Evolutionary conservation across 805 yeast species (phyloP).

Genomic region (Cyberlindnera sargentensis): DNA sequence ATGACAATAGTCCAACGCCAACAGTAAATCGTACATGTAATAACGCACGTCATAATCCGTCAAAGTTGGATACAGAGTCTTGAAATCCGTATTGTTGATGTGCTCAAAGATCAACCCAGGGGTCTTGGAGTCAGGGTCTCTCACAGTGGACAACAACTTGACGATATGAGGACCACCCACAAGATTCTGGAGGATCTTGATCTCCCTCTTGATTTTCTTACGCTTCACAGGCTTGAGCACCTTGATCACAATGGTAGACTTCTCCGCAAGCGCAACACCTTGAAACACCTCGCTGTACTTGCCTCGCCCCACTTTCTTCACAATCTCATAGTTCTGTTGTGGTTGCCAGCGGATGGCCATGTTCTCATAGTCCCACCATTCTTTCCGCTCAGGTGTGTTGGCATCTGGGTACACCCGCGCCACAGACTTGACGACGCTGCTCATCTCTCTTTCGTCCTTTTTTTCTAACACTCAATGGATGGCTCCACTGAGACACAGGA

Average conservation of each 20-base stretch:
- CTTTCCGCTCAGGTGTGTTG: slow-evolving; percentile 56
- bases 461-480: slow-evolving; percentile 81
- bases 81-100: slow-evolving; percentile 76
- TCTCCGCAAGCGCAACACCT: slow-evolving; percentile 83
- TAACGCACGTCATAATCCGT: slow-evolving; percentile 69
- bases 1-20: slow-evolving; percentile 84
- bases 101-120: slow-evolving; percentile 86
- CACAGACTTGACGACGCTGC: slow-evolving; percentile 33
- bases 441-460: slow-evolving; percentile 78
- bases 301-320: slow-evolving; percentile 83
- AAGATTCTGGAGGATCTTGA: slow-evolving; percentile 77
- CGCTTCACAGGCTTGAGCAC: slow-evolving; percentile 89
- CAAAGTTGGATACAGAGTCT: slow-evolving; percentile 73
- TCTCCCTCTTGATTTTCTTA: slow-evolving; percentile 87
- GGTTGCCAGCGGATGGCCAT: slow-evolving; percentile 56
- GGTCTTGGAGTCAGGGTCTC: slow-evolving; percentile 72
- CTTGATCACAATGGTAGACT: slow-evolving; percentile 81
- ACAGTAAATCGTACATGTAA: slow-evolving; percentile 74
- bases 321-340: slow-evolving; percentile 60
- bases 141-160: slow-evolving; percentile 69
- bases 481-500: slow-evolving; percentile 18
- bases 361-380: slow-evolving; percentile 85
- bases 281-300: slow-evolving; percentile 91
- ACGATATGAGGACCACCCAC: slow-evolving; percentile 81
- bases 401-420: slow-evolving; percentile 71